Percentiles rank a stretch among this genome's conserved stretches.
Conservation (phyloP, 805 yeast species). For the Pichia nakasei region DNA sequence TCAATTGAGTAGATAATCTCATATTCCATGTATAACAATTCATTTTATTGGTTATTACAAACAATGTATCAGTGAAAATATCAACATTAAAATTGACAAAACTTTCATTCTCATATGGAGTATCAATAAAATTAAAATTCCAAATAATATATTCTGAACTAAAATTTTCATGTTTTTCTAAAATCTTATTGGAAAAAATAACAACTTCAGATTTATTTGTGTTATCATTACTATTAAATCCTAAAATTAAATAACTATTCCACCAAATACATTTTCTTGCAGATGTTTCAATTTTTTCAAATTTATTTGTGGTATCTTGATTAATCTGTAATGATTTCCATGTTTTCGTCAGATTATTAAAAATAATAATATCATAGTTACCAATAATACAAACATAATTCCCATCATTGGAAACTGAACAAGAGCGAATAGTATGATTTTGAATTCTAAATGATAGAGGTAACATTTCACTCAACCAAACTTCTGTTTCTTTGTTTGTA, state of each 20-base stretch:
- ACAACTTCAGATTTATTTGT: conserved; percentile 24
- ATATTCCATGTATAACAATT: conserved; percentile 30
- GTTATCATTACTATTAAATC: conserved; percentile 14
- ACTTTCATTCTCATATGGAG: conserved; percentile 17
- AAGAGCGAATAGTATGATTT: conserved; percentile 34
- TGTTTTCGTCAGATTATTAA: conserved; percentile 30
- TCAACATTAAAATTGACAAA: conserved; percentile 25
- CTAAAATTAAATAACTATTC: conserved; percentile 25
- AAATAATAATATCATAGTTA: conserved; percentile 35
- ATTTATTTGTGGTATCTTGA: conserved; percentile 15
- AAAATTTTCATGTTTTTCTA: conserved; percentile 18
- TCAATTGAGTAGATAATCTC: conserved; percentile 1
- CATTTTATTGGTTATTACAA: conserved; percentile 25
- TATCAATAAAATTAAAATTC: conserved; percentile 26
- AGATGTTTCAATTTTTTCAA: conserved; percentile 23
- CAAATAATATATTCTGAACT: conserved; percentile 24
- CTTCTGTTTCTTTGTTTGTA: conserved; percentile 30
- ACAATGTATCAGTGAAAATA: conserved; percentile 19
- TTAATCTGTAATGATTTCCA: conserved; percentile 38
- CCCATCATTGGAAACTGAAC: conserved; percentile 40
- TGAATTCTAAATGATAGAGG: conserved; percentile 37
- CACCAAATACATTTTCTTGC: conserved; percentile 31
- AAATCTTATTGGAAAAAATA: conserved; percentile 21
- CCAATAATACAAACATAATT: conserved; percentile 42
- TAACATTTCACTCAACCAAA: conserved; percentile 39